Evolutionary conservation across 1,284 basidiomycete genomes (phyloP).

Genomic region (Ustilago esculenta): DNA sequence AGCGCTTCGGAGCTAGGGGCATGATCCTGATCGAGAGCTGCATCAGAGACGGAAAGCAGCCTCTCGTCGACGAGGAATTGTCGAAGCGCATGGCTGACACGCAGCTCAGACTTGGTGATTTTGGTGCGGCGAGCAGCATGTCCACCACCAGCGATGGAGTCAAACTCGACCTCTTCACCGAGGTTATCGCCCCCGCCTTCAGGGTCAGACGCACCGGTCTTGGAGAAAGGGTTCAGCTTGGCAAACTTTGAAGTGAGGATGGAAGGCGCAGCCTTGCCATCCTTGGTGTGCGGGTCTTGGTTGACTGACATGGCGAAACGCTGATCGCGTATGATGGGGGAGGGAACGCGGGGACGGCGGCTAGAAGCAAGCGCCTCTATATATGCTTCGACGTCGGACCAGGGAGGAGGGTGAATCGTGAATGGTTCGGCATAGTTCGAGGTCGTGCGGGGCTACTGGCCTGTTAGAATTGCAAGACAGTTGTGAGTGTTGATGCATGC

Average conservation of each 20-base stretch:
- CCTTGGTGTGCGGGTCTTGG: slow-evolving; percentile 35
- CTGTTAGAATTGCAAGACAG: no score
- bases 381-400: no score
- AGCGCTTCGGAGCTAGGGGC: slow-evolving; percentile 30
- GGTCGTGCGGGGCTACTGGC: no score
- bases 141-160: slow-evolving; percentile 58
- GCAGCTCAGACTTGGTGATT: slow-evolving; percentile 50
- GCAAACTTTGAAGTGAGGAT: slow-evolving; percentile 51
- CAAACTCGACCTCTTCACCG: slow-evolving; percentile 54
- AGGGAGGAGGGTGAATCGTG: no score
- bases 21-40: slow-evolving; percentile 16
- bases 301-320: slow-evolving; percentile 37
- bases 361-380: no score
- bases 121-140: slow-evolving; percentile 49
- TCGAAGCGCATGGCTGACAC: slow-evolving; percentile 53
- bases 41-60: slow-evolving; percentile 36
- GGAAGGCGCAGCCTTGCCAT: slow-evolving; percentile 33
- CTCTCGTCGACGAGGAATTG: slow-evolving; percentile 42
- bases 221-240: slow-evolving; percentile 54
- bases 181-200: slow-evolving; percentile 53
- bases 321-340: no score
- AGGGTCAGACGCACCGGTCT: slow-evolving; percentile 35
- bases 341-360: no score
- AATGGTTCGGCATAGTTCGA: no score
- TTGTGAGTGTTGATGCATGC: background rate